Conservation (phyloP, 73 alveolate genomes). For the Tetrahymena thermophila region DNA sequence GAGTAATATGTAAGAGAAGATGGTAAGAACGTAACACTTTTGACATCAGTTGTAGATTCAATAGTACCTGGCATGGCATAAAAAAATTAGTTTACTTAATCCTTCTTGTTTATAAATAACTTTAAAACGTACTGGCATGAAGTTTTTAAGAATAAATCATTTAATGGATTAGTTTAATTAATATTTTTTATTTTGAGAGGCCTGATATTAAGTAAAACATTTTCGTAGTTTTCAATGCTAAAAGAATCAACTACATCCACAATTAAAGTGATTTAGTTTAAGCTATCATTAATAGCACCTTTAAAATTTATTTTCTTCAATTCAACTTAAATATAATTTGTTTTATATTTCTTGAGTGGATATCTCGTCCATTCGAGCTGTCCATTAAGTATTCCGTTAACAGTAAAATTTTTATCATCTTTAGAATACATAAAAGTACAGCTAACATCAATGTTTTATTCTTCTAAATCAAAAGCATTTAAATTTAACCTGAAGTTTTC, state of each 20-base stretch:
- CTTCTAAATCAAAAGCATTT: neutral
- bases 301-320: neutral
- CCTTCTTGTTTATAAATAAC: neutral
- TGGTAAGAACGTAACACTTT: neutral
- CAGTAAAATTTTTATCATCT: neutral
- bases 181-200: neutral
- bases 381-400: neutral
- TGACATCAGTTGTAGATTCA: neutral
- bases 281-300: neutral
- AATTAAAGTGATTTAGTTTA: neutral
- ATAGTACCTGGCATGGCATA: neutral
- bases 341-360: neutral
- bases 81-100: neutral
- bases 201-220: neutral
- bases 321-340: neutral
- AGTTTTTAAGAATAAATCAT: neutral
- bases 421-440: neutral
- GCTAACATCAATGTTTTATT: neutral
- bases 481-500: neutral
- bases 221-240: neutral
- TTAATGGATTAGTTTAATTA: neutral
- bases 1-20: neutral
- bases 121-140: neutral
- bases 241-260: neutral
- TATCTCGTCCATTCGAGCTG: neutral